Evolutionary conservation across 2,329 filamentous ascomycete genomes (phyloP), one percentile per base, ranked within the genome.

Genomic region (Botrytis hyacinthi): DNA sequence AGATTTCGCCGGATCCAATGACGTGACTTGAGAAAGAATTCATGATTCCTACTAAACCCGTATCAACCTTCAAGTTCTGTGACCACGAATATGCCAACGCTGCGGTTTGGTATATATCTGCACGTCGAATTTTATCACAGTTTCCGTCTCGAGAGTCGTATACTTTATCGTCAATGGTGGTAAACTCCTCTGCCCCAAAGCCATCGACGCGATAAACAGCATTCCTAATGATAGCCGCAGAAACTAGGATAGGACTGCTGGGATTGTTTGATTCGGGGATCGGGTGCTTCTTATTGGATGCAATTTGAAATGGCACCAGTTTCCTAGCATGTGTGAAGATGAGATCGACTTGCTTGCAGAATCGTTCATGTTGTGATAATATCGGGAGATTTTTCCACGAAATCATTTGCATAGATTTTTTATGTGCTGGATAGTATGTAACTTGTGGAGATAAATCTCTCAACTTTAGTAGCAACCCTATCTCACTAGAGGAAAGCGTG

Each of bases 361-460:
- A 87, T 0, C 78, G 77, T 0, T 82, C 81, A 71, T 88, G 83
- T 71, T 89, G 87, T 0, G 84, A 78, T 1, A 86, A 75, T 8
- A 81, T 82, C 1, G 82, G 81, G 0, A 89, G 77, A 0, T 70
- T 0, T 0, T 77, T 71, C 87, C 87, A 90, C 0, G 22, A 1
- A 4, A 87, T 81, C 0, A 65, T 81, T 71, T 90, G 85, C 86
- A 89, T 89, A 0, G 81, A 79, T 22, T 77, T 73, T 16, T 81
- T n/a, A 12, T 84, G 40, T 0, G 22, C 0, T 0, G 87, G 86
- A 71, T 88, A 89, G 73, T 82, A 89, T 0, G 57, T 26, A 46
- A 86, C 79, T 3, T 14, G 16, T 0, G 87, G 87, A 1, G 84
- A 84, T 0, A 88, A 77, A 0, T 71, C 22, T 0, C 84, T 81